Evolutionary conservation across 2,329 filamentous ascomycete genomes (phyloP), one percentile per base, ranked within the genome.

Genomic region (Verticillium klebahnii): DNA sequence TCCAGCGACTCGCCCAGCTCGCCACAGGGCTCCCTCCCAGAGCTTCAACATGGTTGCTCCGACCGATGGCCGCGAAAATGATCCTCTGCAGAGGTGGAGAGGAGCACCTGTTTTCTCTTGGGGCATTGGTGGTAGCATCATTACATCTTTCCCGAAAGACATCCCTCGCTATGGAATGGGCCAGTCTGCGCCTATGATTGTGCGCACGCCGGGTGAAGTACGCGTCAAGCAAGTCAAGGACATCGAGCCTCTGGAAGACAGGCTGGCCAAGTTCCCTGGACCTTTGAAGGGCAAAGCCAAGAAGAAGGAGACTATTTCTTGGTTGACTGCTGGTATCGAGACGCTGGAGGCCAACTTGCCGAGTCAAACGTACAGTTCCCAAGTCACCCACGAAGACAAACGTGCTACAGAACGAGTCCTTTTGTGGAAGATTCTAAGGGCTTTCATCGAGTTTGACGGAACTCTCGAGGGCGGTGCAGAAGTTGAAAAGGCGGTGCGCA

Each of bases 231-330:
- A 85, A 67, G 83, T 91, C 64, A 95, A 90, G 71, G 87, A 93
- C 54, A 80, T 92, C 34, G 78, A 91, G 55, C 87, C 91, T 5
- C 78, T 93, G 9, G 80, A 86, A 29, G 92, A 95, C 37, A 84
- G 88, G 2, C 78, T 95, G 57, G 83, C 86, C 19, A 92, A 89
- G 67, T 98, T 98, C 70, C 95, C 95, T 0, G 95, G 95, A 0
- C 95, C 96, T 3, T 78, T 99, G 32, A 93, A 90, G 74, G 85
- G 88, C 50, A 98, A 97, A 72, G 87, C 89, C 1, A 98, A 97
- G 81, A 99, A 99, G 82, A 99, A 98, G 78, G 94, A 99, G 60
- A 85, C 92, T 0, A 69, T 93, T 54, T 76, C 86, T 2, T 99
- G 96, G 95, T 80, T 99, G 55, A 85, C 82, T 5, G 80, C 84